Evolutionary conservation across 2,329 filamentous ascomycete species (phyloP), one percentile per base, ranked within the genome.

Genomic region (Graphium sp.): DNA sequence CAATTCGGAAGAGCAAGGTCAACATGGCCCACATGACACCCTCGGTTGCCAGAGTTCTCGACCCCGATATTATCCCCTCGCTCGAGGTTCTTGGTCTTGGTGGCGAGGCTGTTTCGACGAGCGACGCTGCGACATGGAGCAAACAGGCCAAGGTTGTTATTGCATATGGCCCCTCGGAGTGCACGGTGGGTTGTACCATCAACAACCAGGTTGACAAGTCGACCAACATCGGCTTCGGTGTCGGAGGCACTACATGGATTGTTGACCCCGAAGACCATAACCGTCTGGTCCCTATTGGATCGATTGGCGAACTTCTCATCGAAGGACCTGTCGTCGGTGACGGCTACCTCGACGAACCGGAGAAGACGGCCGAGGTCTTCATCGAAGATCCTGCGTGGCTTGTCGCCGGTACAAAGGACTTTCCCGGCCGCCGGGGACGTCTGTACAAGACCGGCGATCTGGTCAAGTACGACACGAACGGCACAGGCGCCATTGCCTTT

Each of bases 381-480:
- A 61, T 77, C 25, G 48, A 55, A 7, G 53, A 68, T 30, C 68
- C 66, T 1, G 43, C 43, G 1, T 75, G 67, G 62, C 50, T 66
- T 1, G 43, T 52, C 4, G 43, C 44, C 0, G 59, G 60, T 5
- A 42, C 50, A 14, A 45, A 44, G 2, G 30, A 40, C 1, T 35
- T 42, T 2, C 32, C 47, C 1, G 59, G 59, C 3, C 48, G 56
- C 5, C 38, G 33, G 7, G 58, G 57, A 2, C 50, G 60, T 5
- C 38, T 74, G 2, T 74, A 74, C 41, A 66, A 64, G 39, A 73
- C 69, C 0, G 70, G 69, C 1, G 69, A 75, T 35, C 48, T 74
- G 1, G 68, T 64, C 1, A 54, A 52, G 16, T 68, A 71, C 31
- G 54, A 65, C 24, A 43, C 48, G 0, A 60, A 72, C 28, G 60